Conservation (phyloP, 2,329 filamentous ascomycete genomes). For the Balansia obtecta region DNA sequence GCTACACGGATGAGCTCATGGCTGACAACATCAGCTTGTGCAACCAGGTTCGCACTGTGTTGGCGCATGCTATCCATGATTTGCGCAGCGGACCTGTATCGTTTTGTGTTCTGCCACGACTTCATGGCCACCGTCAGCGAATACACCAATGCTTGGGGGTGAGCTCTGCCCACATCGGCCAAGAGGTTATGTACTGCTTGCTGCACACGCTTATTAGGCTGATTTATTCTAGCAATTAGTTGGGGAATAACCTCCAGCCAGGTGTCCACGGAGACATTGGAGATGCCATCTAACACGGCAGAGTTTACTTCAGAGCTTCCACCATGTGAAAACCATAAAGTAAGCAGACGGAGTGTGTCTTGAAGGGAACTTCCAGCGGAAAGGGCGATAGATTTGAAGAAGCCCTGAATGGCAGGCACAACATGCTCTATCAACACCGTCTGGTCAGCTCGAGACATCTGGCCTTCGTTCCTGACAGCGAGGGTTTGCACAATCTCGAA, state of each 20-base stretch:
- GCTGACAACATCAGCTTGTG: conserved; percentile 90
- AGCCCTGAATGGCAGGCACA: conserved; percentile 86
- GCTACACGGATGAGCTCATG: conserved; percentile 94
- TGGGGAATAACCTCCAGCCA: conserved; percentile 99
- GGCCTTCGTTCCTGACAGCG: conserved; percentile 50
- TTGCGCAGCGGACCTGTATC: conserved; percentile 75
- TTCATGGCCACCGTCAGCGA: conserved; percentile 97
- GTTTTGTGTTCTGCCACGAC: conserved; percentile 66
- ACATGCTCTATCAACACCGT: conserved; percentile 73
- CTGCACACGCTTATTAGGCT: conserved; percentile 79
- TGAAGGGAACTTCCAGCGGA: conserved; percentile 88
- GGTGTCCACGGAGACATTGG: conserved; percentile 87
- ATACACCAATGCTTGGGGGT: conserved; percentile 94
- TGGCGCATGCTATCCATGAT: conserved; percentile 98
- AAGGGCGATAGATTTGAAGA: conserved; percentile 93
- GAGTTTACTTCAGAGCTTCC: conserved; percentile 77
- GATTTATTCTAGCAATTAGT: conserved; percentile 92
- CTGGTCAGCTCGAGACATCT: conserved; percentile 35
- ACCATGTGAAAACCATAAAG: conserved; percentile 92
- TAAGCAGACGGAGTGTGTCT: conserved; percentile 83
- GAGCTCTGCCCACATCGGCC: conserved; percentile 81
- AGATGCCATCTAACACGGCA: conserved; percentile 81
- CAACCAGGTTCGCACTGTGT: conserved; percentile 83
- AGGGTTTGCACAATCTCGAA: conserved; percentile 92
- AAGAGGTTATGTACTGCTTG: conserved; percentile 86